phyloP scores from a whole-genome alignment of 352 stramenopile genomes.

The Elongisporangium anandrum region DNA sequence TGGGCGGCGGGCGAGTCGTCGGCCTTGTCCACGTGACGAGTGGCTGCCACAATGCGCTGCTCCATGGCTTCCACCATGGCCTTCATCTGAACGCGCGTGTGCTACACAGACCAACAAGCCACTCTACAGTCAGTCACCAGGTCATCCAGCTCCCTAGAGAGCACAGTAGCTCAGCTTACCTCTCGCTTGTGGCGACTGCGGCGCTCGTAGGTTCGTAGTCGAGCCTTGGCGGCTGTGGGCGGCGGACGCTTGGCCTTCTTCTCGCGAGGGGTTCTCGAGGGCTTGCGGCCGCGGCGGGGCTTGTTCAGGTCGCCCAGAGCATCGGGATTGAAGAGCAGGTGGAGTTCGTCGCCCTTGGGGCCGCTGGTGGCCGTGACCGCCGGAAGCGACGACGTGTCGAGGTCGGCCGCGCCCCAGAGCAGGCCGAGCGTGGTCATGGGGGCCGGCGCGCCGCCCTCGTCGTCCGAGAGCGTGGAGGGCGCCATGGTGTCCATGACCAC shows the following conservation, averaged over 20 bases:
- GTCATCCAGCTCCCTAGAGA: constrained; percentile 4
- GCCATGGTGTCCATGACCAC: constrained; percentile 23
- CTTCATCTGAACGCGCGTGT: constrained; percentile 54
- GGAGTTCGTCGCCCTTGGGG: constrained; percentile 1
- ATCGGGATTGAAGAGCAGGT: constrained; percentile 3
- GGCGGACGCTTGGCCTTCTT: constrained; percentile 33
- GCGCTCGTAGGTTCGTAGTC: constrained; percentile 47
- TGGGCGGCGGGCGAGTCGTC: constrained; percentile 7
- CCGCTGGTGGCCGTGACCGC: constrained; percentile 9
- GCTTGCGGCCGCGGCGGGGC: constrained; percentile 29
- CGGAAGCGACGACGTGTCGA: constrained; percentile 16
- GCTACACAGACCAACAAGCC: constrained; percentile 19
- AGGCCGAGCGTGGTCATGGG: constrained; percentile 18
- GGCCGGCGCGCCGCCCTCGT: constrained; percentile 13
- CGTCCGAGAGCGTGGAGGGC: constrained; percentile 14
- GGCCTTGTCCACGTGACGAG: constrained; percentile 6
- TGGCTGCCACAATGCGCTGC: constrained; percentile 26
- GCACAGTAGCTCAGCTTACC: constrained; percentile 10
- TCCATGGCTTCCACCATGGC: constrained; percentile 34
- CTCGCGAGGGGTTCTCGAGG: constrained; percentile 23
- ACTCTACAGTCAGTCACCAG: constrained; percentile 3
- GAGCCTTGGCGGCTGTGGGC: constrained; percentile 33
- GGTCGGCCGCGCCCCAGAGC: constrained; percentile 23
- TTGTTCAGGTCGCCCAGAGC: constrained; percentile 27
- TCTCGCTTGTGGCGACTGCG: constrained; percentile 49